Evolutionary conservation across 1,139 yeast species (phyloP), one percentile per base, ranked within the genome.

Genomic region (Diutina mesorugosa): DNA sequence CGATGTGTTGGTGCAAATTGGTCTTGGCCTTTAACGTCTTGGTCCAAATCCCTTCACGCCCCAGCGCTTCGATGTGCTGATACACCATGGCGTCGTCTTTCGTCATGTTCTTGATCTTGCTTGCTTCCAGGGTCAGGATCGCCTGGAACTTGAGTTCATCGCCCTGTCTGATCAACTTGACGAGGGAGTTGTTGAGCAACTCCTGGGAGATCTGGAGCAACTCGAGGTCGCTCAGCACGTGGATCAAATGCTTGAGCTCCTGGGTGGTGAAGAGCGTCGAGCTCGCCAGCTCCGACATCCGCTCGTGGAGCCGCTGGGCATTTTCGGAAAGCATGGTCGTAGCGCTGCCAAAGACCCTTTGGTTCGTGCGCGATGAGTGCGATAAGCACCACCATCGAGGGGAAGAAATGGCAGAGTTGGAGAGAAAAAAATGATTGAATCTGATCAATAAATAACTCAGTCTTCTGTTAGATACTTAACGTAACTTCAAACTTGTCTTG

Each of bases 31-130:
- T 90, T 63, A 93, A 82, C 10, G 96, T 90, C 70, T 90, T 90
- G 18, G 96, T 89, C 99, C 99, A 93, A 56, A 87, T 86, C 55
- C 98, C 98, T 69, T 91, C 98, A 67, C 98, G 79, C 3, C 95
- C 96, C 7, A 96, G 81, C 0, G 95, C 95, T 66, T 89, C 96
- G 61, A 93, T 93, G 66, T 90, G 85, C 0, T 93, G 84, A 67
- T 91, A 95, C 47, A 93, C 87, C 81, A 93, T 83, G 45, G 93
- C 87, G 69, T 95, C 99, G 65, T 95, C 99, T 26, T 84, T 82
- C 16, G 80, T 68, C 96, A 93, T 90, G 50, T 81, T 78, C 46
- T 84, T 76, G 61, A 87, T 81, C 65, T 85, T 87, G 45, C 74
- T 77, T 10, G 95, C 95, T 61, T 88, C 95, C 16, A 76, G 70